Evolutionary conservation across 2,329 filamentous ascomycete genomes (phyloP).

Genomic region (Madurella fahalii): DNA sequence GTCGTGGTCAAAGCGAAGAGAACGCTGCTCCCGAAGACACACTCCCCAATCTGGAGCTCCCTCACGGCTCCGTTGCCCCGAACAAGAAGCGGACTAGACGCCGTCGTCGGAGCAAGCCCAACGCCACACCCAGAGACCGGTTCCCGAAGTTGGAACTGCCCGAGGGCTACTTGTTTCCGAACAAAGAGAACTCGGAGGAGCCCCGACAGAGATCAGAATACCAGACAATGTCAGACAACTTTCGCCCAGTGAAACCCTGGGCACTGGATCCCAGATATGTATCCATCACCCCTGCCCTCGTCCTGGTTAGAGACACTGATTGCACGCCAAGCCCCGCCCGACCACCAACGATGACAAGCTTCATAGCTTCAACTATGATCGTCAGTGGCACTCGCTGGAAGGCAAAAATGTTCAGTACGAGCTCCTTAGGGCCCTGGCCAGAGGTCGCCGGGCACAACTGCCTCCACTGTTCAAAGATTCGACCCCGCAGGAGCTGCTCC

Average conservation of each 20-base stretch:
- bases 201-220: too few species aligned
- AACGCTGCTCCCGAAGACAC: too few species aligned
- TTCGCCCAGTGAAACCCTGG: conserved; percentile 1
- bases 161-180: background rate
- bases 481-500: background rate
- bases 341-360: background rate
- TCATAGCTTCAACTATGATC: conserved; percentile 6
- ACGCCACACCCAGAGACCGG: too few species aligned
- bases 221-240: too few species aligned
- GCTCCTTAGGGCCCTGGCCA: background rate
- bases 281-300: background rate
- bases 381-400: conserved; percentile 1
- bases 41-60: too few species aligned
- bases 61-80: too few species aligned
- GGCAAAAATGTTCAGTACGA: background rate
- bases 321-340: conserved; percentile 1
- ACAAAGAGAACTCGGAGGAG: background rate
- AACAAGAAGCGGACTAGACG: too few species aligned
- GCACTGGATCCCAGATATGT: background rate
- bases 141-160: conserved; percentile 7
- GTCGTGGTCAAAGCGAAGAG: too few species aligned
- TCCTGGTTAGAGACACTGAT: background rate
- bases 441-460: background rate
- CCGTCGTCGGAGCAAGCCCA: too few species aligned
- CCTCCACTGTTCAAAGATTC: background rate